These are phyloP conservation scores for Malus hybrid DNA, from an alignment of 331 rosid genomes.

Conservation along the genomic window DNA sequence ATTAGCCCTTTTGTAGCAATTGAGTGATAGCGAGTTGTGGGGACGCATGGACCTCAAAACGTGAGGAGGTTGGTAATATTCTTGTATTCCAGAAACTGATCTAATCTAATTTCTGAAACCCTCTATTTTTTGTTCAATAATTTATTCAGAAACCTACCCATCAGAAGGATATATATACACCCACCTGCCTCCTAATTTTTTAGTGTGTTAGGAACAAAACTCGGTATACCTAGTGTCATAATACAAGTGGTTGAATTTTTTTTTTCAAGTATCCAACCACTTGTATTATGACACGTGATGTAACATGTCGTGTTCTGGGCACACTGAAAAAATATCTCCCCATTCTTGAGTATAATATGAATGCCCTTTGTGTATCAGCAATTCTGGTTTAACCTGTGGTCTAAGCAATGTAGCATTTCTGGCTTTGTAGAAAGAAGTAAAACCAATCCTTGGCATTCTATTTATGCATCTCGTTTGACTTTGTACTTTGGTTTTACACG, in stretches of 20 bases:
- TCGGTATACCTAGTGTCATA: no score
- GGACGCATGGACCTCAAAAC: background rate
- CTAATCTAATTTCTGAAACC: no score
- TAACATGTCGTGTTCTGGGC: no score
- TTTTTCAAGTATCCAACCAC: no score
- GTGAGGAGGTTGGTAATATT: background rate
- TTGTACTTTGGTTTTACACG: no score
- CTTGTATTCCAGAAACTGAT: background rate
- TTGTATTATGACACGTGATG: no score
- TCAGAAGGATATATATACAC: no score
- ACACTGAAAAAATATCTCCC: background rate
- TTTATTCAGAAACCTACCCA: no score
- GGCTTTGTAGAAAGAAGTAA: background rate
- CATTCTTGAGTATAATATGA: background rate
- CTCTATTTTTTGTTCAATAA: no score
- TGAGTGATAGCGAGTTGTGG: background rate
- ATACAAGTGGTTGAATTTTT: no score
- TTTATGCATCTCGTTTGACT: background rate
- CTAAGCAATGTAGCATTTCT: background rate
- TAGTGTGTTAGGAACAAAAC: no score
- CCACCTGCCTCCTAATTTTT: no score
- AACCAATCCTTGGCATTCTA: background rate
- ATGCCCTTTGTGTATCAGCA: background rate
- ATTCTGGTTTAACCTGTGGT: background rate
- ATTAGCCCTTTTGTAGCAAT: background rate